Conservation (phyloP, 192 early-diverging fungal species). For the Martensiomyces pterosporus region DNA sequence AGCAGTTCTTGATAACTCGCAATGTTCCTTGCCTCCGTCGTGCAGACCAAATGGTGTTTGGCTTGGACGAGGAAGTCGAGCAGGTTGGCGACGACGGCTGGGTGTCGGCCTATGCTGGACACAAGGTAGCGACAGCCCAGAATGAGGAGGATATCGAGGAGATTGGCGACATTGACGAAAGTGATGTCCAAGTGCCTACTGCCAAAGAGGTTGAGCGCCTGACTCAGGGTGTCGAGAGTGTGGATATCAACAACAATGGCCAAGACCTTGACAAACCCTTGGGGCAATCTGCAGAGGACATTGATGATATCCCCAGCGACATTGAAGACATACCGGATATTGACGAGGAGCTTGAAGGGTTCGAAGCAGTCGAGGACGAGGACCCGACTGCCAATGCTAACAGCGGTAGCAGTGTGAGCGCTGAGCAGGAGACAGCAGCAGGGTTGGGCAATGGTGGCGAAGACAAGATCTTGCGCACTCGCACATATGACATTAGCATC, state of each 20-base stretch:
- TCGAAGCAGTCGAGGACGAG: conserved; percentile 68
- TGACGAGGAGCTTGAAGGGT: conserved; percentile 65
- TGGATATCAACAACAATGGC: conserved; percentile 45
- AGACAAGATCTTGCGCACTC: conserved; percentile 80
- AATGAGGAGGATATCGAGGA: conserved; percentile 54
- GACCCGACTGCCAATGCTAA: conserved; percentile 58
- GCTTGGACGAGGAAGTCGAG: conserved; percentile 51
- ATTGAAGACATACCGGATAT: conserved; percentile 92
- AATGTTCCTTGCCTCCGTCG: conserved; percentile 91
- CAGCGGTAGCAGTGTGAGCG: not conserved
- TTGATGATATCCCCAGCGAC: conserved; percentile 73
- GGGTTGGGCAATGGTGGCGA: conserved; percentile 24
- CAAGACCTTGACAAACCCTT: conserved; percentile 47
- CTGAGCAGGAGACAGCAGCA: not conserved
- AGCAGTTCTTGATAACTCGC: conserved; percentile 93
- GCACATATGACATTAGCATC: conserved; percentile 98
- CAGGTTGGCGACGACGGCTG: conserved; percentile 70
- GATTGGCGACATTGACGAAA: conserved; percentile 50
- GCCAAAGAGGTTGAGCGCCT: conserved; percentile 54
- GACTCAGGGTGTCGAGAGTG: conserved; percentile 62
- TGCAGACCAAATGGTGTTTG: conserved; percentile 52
- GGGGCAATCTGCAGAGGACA: conserved; percentile 44
- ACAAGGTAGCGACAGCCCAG: conserved; percentile 31
- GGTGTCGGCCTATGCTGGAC: conserved; percentile 78
- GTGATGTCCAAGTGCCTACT: conserved; percentile 40